These are phyloP conservation scores for Apophysomyces sp. DNA, from an alignment of 371 early-diverging fungal species.

Conservation along the genomic window DNA sequence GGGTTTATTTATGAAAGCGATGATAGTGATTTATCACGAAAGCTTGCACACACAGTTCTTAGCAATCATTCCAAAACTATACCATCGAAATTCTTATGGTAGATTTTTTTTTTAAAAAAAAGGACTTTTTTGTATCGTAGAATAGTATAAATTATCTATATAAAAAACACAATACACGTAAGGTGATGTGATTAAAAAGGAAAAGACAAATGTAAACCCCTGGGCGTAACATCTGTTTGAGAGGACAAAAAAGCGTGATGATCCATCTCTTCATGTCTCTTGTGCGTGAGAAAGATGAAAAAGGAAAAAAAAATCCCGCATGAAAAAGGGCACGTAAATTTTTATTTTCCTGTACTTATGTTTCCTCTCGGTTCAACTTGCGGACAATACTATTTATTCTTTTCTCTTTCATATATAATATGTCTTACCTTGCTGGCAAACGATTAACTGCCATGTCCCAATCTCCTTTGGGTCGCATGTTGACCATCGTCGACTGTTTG, in stretches of 20 bases:
- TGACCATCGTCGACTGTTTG: neutral
- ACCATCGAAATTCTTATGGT: slow-evolving; percentile 25
- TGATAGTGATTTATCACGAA: neutral
- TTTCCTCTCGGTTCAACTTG: too few species aligned
- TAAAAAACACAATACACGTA: too few species aligned
- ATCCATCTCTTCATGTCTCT: neutral
- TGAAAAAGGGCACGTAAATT: too few species aligned
- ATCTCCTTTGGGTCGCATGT: neutral
- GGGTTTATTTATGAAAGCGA: neutral
- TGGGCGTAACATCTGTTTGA: too few species aligned
- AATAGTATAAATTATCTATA: too few species aligned
- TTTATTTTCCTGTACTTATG: too few species aligned
- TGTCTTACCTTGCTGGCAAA: neutral
- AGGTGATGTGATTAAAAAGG: neutral
- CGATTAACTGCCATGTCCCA: neutral
- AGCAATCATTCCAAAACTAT: slow-evolving; percentile 3
- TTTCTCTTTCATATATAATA: neutral
- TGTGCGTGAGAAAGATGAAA: neutral
- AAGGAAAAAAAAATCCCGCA: slow-evolving; percentile 9
- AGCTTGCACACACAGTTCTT: neutral
- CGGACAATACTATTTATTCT: neutral
- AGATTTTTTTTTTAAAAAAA: too few species aligned
- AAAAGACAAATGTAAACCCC: too few species aligned
- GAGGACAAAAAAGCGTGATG: too few species aligned
- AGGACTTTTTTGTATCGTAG: neutral